Conservation (phyloP, 371 early-diverging fungal species). For the Nematocida displodere region DNA sequence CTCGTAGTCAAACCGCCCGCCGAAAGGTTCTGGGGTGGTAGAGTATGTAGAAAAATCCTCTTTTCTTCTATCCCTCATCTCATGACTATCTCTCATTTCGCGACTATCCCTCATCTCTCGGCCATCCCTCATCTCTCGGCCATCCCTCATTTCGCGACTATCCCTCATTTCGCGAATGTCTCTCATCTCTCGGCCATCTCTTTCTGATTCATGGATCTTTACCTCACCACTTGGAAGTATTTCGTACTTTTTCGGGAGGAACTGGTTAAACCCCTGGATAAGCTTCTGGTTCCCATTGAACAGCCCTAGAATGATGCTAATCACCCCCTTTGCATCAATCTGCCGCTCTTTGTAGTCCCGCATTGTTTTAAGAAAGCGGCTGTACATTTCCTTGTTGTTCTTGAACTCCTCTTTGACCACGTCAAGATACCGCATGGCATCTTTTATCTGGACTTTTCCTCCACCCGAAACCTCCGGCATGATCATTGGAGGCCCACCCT, state of each 20-base stretch:
- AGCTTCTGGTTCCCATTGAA: slow-evolving; percentile 82
- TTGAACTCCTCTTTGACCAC: slow-evolving; percentile 84
- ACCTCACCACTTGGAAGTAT: slow-evolving; percentile 70
- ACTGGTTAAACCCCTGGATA: slow-evolving; percentile 94
- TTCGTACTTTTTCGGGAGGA: slow-evolving; percentile 86
- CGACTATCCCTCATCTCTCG: not conserved
- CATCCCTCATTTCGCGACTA: not conserved
- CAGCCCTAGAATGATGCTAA: slow-evolving; percentile 82
- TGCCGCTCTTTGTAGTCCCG: slow-evolving; percentile 93
- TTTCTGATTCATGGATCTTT: slow-evolving; percentile 21
- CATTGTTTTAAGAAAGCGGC: slow-evolving; percentile 94
- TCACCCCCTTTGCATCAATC: slow-evolving; percentile 93
- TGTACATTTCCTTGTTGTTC: slow-evolving; percentile 85
- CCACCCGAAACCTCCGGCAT: slow-evolving; percentile 48
- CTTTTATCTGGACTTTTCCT: slow-evolving; percentile 66
- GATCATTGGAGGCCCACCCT: slow-evolving; percentile 26
- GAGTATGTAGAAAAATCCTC: not conserved
- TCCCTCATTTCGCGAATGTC: not conserved
- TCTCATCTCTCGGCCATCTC: not conserved
- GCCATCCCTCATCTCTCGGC: not conserved
- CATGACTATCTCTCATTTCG: not conserved
- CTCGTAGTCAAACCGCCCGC: not conserved
- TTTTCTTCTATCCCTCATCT: not conserved
- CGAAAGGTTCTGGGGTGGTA: not conserved
- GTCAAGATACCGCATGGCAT: slow-evolving; percentile 91